Conservation (phyloP, 805 yeast species). For the Sugiyamaella valdiviana region DNA sequence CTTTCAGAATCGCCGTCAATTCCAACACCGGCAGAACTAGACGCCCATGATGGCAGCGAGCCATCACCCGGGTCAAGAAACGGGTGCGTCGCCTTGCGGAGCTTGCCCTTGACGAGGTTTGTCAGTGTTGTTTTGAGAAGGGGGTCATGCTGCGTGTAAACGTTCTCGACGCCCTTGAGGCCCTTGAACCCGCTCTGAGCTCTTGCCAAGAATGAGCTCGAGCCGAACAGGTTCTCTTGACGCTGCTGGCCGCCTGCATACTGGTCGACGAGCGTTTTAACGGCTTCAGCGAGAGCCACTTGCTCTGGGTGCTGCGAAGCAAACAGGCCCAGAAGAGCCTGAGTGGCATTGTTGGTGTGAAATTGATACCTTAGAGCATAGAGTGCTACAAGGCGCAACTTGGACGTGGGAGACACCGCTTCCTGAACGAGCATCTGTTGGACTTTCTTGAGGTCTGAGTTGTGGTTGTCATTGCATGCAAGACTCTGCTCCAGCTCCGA, state of each 20-base stretch:
- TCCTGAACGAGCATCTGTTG: conserved; percentile 44
- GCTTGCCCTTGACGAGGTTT: conserved; percentile 37
- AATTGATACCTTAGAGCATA: conserved; percentile 68
- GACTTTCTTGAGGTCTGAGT: conserved; percentile 50
- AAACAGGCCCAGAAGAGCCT: conserved; percentile 20
- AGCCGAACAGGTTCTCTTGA: conserved; percentile 36
- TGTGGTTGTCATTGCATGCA: conserved; percentile 57
- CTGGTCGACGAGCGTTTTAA: conserved; percentile 40
- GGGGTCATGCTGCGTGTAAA: conserved; percentile 90
- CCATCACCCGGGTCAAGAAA: conserved; percentile 37
- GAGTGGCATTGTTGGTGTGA: conserved; percentile 41
- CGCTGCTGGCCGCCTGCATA: conserved; percentile 42
- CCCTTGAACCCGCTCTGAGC: conserved; percentile 41
- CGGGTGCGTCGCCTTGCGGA: conserved; percentile 39
- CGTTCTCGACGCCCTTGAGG: conserved; percentile 40
- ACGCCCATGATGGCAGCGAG: conserved; percentile 25
- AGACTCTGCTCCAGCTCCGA: conserved; percentile 87
- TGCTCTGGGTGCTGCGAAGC: conserved; percentile 20
- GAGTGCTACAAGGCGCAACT: conserved; percentile 65
- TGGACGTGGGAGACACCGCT: conserved; percentile 45
- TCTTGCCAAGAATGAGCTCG: conserved; percentile 35
- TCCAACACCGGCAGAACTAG: conserved; percentile 11
- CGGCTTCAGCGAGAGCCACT: conserved; percentile 36
- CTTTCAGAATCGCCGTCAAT: conserved; percentile 24
- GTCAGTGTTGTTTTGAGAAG: conserved; percentile 48